phyloP scores from a whole-genome alignment of 2,329 filamentous ascomycete genomes.

The Colletotrichum caudatum region DNA sequence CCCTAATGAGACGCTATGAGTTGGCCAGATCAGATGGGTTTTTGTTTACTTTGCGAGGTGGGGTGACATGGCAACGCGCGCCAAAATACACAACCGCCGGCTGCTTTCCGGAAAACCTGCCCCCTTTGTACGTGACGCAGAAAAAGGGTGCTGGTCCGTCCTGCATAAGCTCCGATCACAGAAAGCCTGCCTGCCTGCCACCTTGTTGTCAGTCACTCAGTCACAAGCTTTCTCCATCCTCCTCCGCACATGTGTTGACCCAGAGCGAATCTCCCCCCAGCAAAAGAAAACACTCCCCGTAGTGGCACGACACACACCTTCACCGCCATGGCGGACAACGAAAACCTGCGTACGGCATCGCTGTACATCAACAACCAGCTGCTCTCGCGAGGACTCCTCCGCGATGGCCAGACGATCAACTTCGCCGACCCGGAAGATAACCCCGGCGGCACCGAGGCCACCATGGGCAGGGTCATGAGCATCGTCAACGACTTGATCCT shows the following conservation, averaged over 20 bases:
- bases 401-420: conserved; percentile 80
- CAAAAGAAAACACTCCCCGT: background rate
- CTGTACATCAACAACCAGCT: conserved; percentile 81
- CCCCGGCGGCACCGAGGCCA: conserved; percentile 71
- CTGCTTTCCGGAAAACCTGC: conserved; percentile 17
- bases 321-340: conserved; percentile 65
- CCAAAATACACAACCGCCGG: conserved; percentile 35
- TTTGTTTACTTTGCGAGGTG: conserved; percentile 43
- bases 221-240: conserved; percentile 14
- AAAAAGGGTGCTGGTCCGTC: conserved; percentile 39
- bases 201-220: conserved; percentile 1
- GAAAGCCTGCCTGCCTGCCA: conserved; percentile 13
- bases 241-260: conserved; percentile 27
- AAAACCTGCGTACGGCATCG: conserved; percentile 75
- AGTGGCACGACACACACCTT: no score
- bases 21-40: conserved; percentile 16
- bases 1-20: conserved; percentile 29
- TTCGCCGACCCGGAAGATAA: conserved; percentile 79
- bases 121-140: conserved; percentile 36
- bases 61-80: conserved; percentile 42
- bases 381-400: conserved; percentile 72
- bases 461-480: conserved; percentile 89
- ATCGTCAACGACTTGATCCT: conserved; percentile 94
- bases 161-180: conserved; percentile 35
- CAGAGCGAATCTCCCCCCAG: background rate